These are phyloP conservation scores for Anthracocystis panici-leucophaei DNA, from an alignment of 1,284 basidiomycete species.

Conservation along the genomic window DNA sequence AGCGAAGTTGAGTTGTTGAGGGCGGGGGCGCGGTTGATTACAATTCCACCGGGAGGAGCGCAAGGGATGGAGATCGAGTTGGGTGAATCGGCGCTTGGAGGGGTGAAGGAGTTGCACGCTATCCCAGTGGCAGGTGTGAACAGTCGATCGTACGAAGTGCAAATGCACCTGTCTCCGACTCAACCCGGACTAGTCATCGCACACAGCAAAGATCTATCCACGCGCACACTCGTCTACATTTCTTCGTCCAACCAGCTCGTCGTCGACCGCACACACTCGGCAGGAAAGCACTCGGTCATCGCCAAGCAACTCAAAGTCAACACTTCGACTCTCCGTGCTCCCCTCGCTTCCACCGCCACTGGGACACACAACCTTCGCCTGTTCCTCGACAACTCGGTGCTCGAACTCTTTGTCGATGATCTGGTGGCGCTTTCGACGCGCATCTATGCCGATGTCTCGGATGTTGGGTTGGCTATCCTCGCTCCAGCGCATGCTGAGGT, in stretches of 20 bases:
- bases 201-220: slow-evolving; percentile 35
- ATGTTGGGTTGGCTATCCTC: slow-evolving; percentile 31
- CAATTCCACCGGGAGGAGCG: neutral
- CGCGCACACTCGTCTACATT: slow-evolving; percentile 35
- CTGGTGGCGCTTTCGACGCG: slow-evolving; percentile 47
- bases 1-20: slow-evolving; percentile 38
- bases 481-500: neutral
- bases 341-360: neutral
- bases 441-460: slow-evolving; percentile 47
- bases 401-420: slow-evolving; percentile 59
- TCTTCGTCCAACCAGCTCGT: slow-evolving; percentile 19
- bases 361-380: slow-evolving; percentile 34
- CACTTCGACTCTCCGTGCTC: slow-evolving; percentile 29
- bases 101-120: neutral
- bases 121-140: slow-evolving; percentile 7
- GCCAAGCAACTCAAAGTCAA: slow-evolving; percentile 38
- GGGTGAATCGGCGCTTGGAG: slow-evolving; percentile 3
- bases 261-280: slow-evolving; percentile 39
- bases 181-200: slow-evolving; percentile 38
- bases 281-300: slow-evolving; percentile 22
- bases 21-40: slow-evolving; percentile 17
- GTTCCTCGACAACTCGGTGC: slow-evolving; percentile 59
- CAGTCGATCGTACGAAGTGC: slow-evolving; percentile 37
- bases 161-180: slow-evolving; percentile 15
- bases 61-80: neutral